Base-by-base conservation (phyloP, 495 filamentous ascomycete species). In the Rhypophila decipiens region DNA sequence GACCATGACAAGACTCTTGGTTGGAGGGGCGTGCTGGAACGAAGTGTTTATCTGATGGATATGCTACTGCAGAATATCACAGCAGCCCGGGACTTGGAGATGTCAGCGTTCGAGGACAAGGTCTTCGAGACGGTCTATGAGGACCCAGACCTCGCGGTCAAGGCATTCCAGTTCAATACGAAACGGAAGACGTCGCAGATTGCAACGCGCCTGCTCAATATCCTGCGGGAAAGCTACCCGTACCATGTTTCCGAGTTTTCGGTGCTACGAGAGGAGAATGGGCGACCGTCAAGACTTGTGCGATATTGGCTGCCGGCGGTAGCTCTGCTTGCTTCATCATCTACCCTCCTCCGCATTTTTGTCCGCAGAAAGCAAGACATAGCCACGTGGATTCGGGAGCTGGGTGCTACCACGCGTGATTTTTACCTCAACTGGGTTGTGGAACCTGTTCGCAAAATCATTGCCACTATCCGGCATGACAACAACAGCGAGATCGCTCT, bases 401-500 rank as follows among this genome's bases (percentile, higher is more conserved):
- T 95, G 18, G 89, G 87, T 8, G 57, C 69, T 0, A 98, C 93
- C 3, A 70, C 82, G 0, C 68, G 87, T 39, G 93, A 95, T 61
- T 98, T 98, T 57, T 96, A 88, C 84, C 67, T 77, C 38, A 98
- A 98, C 63, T 98, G 93, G 93, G 86, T 98, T 13, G 67, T 98
- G 17, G 84, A 90, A 15, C 93, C 93, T 0, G 68, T 81, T 2
- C 78, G 78, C 50, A 89, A 90, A 63, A 74, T 98, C 12, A 77
- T 98, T 51, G 81, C 83, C 11, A 98, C 93, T 0, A 97, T 98
- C 57, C 79, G 90, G 11, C 93, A 96, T 57, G 88, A 95, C 57
- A 77, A 85, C 47, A 84, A 80, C 52, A 94, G 87, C 52, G 91
- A 96, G 60, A 90, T 98, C 46, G 89, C 90, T 17, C 84, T 98